Evolutionary conservation across 164 flowering plant species (phyloP).

Genomic region (Macadamia tetraphylla): DNA sequence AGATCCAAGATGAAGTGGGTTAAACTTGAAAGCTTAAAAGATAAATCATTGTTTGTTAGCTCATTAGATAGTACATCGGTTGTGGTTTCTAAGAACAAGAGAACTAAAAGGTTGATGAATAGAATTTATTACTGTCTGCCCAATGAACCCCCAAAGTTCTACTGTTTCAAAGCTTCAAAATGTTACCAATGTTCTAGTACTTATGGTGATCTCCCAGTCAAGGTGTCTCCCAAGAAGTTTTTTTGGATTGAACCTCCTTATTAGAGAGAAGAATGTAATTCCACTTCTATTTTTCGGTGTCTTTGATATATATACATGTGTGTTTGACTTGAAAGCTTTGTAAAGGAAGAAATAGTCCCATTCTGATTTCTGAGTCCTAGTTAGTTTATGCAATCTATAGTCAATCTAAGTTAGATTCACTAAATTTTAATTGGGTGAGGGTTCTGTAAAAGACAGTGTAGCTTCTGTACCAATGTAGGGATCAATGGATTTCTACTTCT

Average conservation of each 20-base stretch:
- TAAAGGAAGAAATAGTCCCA: too few species aligned
- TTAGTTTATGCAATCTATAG: too few species aligned
- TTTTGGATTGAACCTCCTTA: slow-evolving; percentile 3
- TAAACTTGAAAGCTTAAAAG: neutral
- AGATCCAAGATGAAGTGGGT: neutral
- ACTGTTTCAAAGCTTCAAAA: neutral
- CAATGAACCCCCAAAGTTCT: neutral
- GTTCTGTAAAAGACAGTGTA: too few species aligned
- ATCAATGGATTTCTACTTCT: too few species aligned
- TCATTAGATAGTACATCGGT: too few species aligned
- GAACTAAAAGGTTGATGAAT: neutral
- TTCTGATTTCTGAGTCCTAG: too few species aligned
- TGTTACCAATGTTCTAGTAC: neutral
- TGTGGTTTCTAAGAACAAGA: neutral
- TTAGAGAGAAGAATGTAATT: neutral
- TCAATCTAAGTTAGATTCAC: too few species aligned
- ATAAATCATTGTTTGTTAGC: neutral
- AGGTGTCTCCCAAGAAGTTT: neutral
- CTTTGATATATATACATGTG: too few species aligned
- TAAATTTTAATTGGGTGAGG: too few species aligned
- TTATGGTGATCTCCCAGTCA: neutral
- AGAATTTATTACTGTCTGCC: neutral
- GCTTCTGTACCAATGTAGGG: too few species aligned
- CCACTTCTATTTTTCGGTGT: too few species aligned
- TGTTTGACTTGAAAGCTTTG: too few species aligned